Base-by-base conservation (phyloP, 768 basidiomycete species). In the Tylopilus balloui region DNA sequence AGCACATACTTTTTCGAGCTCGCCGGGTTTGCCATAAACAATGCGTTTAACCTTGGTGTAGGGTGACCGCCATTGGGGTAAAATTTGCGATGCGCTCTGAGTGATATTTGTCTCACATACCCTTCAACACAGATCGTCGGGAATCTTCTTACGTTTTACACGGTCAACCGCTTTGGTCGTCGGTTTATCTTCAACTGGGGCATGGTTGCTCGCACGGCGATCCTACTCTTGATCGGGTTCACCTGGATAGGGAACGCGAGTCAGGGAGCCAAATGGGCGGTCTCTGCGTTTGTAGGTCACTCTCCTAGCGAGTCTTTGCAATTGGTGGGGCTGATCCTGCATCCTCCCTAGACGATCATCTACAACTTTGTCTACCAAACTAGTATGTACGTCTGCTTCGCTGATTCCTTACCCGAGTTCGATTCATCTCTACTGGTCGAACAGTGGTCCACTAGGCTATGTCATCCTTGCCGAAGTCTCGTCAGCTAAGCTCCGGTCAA, bases 1-100 rank as follows among this genome's bases (percentile, higher is more conserved):
- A 61, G 63, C 11, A 61, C 60, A 40, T 70, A 69, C 59, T 70
- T 70, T 51, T 69, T 70, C 31, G 66, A 70, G 50, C 69, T 71
- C 29, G 60, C 69, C 13, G 65, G 65, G 21, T 69, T 70, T 42
- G 46, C 56, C 4, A 36, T 50, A 11, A 43, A 32, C 45, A 60
- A 63, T 64, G 66, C 69, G 1, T 70, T 71, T 45, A 55, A 68
- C 45, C 62, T 70, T 6, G 66, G 66, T 11, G 37, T 65, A 17
- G 64, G 7, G 47, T 65, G 27, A 59, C 53, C 0, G 65, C 62
- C n/a, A 59, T 66, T 5, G 63, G 63, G 3, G 63, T 66, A 28
- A 35, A 43, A 45, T 43, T 0, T 6, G 0, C 32, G 4, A 29
- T 17, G 17, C 29, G 1, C 11, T 37, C 19, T 4, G 9, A 10